Evolutionary conservation across 495 filamentous ascomycete genomes (phyloP).

Genomic region (Penicillium psychrofluorescens): DNA sequence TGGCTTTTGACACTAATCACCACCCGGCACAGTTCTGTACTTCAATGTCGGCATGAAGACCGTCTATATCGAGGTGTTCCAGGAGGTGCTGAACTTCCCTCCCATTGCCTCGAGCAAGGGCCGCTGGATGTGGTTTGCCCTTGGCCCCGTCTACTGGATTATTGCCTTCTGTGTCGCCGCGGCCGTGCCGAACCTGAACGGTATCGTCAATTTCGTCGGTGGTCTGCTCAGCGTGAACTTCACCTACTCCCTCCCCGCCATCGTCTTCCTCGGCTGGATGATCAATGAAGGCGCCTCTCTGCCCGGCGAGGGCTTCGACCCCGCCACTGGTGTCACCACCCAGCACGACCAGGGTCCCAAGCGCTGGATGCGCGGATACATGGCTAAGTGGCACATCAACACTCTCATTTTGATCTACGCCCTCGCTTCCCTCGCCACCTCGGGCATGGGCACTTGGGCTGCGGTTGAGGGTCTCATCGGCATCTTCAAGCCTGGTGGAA

Average conservation of each 20-base stretch:
- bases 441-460: constrained; percentile 27
- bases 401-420: constrained; percentile 17
- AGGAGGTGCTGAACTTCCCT: constrained; percentile 43
- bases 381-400: constrained; percentile 13
- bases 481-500: constrained; percentile 18
- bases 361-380: constrained; percentile 30
- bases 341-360: constrained; percentile 27
- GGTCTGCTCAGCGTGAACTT: constrained; percentile 33
- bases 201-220: constrained; percentile 28
- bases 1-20: too few species aligned
- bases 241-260: constrained; percentile 38
- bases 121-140: constrained; percentile 40
- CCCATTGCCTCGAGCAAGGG: constrained; percentile 37
- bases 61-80: constrained; percentile 49
- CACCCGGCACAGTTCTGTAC: constrained; percentile 8
- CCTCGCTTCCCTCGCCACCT: constrained; percentile 13
- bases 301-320: constrained; percentile 39
- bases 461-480: constrained; percentile 18
- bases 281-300: constrained; percentile 32
- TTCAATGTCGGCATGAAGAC: constrained; percentile 60
- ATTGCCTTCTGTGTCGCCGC: constrained; percentile 40
- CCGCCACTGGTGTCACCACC: constrained; percentile 25
- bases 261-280: constrained; percentile 34
- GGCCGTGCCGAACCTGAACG: constrained; percentile 37
- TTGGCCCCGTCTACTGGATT: constrained; percentile 51